Base-by-base conservation (phyloP, 495 filamentous ascomycete species). In the Aspergillus hancockii region DNA sequence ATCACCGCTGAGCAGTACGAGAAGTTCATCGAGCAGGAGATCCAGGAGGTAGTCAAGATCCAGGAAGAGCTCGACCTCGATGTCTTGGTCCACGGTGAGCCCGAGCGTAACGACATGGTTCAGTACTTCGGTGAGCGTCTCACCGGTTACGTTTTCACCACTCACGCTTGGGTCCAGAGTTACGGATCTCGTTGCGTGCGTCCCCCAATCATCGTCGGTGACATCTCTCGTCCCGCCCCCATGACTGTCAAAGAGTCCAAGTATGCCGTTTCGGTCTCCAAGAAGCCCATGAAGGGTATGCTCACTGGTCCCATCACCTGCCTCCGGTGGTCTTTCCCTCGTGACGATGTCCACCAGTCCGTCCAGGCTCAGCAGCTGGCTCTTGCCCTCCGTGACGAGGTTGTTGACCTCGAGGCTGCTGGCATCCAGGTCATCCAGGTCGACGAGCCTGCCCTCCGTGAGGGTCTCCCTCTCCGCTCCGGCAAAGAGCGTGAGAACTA, bases 161-260 rank as follows among this genome's bases (percentile, higher is more conserved):
- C 92, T 72, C 90, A 97, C 79, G 94, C 89, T 66, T 98, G 94
- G 94, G 94, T 98, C 46, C 94, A 98, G 84, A 88, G 83, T 68
- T 98, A 98, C 78, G 94, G 94, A 63, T 97, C 93, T 57, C 95
- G 94, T 67, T 98, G 95, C 76, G 94, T 98, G 61, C 89, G 94
- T 68, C 94, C 94, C 59, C 94, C 94, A 43, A 98, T 98, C 79
- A 89, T 98, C 67, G 94, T 98, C 67, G 94, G 94, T 78, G 94
- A 98, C 71, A 90, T 98, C 77, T 97, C 92, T 57, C 93, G 94
- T 67, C 94, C 94, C 30, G 85, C 84, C 58, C 90, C 94, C 53
- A 98, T 98, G 95, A 97, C 95, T 62, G 94, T 98, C 78, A 98
- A 98, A 88, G 94, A 98, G 85, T 96, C 92, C 73, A 94, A 98